Percentiles rank a stretch among this genome's conserved stretches.
Conservation (phyloP, 192 early-diverging fungal genomes). For the Backusella macrospora region DNA sequence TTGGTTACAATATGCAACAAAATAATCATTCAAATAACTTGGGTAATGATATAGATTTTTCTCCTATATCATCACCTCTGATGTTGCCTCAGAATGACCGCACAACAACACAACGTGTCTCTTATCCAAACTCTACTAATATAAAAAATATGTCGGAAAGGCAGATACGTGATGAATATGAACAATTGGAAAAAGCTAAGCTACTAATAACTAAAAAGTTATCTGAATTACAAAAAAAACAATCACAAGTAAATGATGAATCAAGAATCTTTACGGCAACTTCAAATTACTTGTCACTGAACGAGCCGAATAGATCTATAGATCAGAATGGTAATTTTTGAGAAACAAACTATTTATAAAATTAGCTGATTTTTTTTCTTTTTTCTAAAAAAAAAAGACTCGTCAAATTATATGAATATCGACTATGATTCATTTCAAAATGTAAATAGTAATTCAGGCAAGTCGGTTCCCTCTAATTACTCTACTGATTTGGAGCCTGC, state of each 20-base stretch:
- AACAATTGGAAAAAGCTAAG: conserved; percentile 37
- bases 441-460: not conserved
- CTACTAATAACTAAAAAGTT: conserved; percentile 29
- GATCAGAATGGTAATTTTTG: not conserved
- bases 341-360: not conserved
- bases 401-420: not conserved
- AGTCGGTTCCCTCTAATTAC: not conserved
- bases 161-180: conserved; percentile 40
- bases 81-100: conserved; percentile 48
- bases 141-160: conserved; percentile 24
- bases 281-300: not conserved
- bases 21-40: conserved; percentile 19
- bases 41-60: conserved; percentile 50
- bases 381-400: not conserved
- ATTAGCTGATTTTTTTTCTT: not conserved
- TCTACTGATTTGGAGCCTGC: conserved; percentile 17
- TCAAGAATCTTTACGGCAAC: not conserved
- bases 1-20: conserved; percentile 46
- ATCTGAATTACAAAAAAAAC: conserved; percentile 31
- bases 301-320: not conserved
- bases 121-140: not conserved
- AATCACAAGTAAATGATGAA: not conserved
- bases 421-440: conserved; percentile 2
- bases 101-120: not conserved
- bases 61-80: conserved; percentile 68